Percentiles rank a stretch among this genome's conserved stretches.
These are phyloP conservation scores for Boletus insuetus DNA, from an alignment of 768 basidiomycete species.

Conservation along the genomic window DNA sequence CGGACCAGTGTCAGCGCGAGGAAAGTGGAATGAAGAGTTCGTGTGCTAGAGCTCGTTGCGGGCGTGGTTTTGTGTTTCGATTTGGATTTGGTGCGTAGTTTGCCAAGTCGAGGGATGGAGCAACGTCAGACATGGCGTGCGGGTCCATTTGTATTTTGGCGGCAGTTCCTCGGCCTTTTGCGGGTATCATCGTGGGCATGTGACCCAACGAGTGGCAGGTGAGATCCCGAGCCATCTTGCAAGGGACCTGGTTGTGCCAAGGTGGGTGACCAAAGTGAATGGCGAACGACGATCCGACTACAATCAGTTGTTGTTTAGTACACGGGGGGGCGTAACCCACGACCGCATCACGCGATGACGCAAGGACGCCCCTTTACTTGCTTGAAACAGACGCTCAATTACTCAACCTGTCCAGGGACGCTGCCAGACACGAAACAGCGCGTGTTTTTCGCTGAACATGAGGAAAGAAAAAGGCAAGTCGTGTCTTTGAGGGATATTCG, in stretches of 20 bases:
- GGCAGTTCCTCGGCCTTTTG: not conserved
- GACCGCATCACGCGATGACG: not conserved
- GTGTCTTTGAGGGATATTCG: constrained; percentile 4
- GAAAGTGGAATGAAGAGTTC: no score
- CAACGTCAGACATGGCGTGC: no score
- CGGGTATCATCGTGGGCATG: not conserved
- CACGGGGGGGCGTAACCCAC: no score
- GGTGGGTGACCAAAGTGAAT: not conserved
- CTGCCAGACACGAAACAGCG: not conserved
- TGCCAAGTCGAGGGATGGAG: not conserved
- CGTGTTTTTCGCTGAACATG: not conserved
- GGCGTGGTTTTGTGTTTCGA: no score
- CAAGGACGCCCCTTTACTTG: not conserved
- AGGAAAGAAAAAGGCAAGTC: not conserved
- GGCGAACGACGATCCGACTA: not conserved
- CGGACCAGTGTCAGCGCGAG: no score
- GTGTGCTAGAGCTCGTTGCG: no score
- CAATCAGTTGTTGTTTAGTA: no score
- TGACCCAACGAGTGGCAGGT: not conserved
- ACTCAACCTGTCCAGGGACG: not conserved
- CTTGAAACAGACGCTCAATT: not conserved
- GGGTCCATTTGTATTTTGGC: not conserved
- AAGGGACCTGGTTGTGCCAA: not conserved
- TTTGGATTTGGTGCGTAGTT: not conserved
- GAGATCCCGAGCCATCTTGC: not conserved